Base-by-base conservation (phyloP, 257 asterid genomes). In the Solanum appendiculatum region DNA sequence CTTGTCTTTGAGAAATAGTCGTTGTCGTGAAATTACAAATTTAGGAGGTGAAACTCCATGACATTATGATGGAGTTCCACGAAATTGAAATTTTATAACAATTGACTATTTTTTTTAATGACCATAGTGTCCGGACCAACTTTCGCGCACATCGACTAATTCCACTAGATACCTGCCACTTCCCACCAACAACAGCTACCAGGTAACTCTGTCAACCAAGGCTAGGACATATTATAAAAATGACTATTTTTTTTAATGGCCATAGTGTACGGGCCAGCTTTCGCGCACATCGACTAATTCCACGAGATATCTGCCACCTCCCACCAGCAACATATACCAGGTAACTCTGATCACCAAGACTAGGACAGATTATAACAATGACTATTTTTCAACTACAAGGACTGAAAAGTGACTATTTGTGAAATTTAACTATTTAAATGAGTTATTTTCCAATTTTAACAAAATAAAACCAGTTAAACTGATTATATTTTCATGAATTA, bases 61-160 rank as follows among this genome's bases (percentile, higher is more conserved):
- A 12, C 9, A 31, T 14, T 31, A 31, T 3, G 40, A 15, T 69
- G 40, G n/a, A 69, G 23, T 69, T 31, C 18, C 78, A 70, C 5
- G 23, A 68, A 33, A 7, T 15, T 33, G 78, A 70, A 70, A 31
- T 9, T 70, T 25, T 9, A 5, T 31, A 13, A 1, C 6, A 7
- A 3, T 29, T 29, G 40, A 20, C 64, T 56, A 1, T 7, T 20
- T 5, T 54, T 56, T 51, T 51, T 2, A 54, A 54, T 54, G n/a
- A 20, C 3, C 0, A 0, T 21, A n/a, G 25, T 54, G 23, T 54
- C 0, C 25, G 0, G 3, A 1, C 5, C 4, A 54, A 4, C 0
- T 56, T 20, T 56, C 5, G 64, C 25, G 3, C 8, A 56, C 11
- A n/a, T 3, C 25, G 11, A 54, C 25, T 54, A 54, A 0, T 54